Percentiles rank a stretch among this genome's conserved stretches.
These are phyloP conservation scores for Corylus avellana DNA, from an alignment of 306 rosid genomes.

Conservation along the genomic window DNA sequence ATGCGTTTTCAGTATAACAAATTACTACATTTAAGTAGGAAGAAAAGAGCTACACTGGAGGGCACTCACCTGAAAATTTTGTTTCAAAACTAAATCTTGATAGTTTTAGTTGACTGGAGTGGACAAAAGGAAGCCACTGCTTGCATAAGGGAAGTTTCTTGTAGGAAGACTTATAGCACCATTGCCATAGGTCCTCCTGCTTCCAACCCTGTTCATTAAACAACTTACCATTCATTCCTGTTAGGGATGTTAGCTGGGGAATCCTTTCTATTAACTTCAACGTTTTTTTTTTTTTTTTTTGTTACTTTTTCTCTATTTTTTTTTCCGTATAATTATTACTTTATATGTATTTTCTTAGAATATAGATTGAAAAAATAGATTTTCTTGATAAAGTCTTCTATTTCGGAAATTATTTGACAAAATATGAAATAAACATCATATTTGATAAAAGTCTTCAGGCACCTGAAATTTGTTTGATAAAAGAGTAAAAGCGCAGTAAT, in stretches of 20 bases:
- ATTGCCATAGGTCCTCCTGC: constrained; percentile 22
- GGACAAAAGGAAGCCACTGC: not conserved
- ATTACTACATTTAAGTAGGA: not conserved
- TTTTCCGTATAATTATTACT: no score
- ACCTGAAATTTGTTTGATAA: no score
- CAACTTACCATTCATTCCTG: not conserved
- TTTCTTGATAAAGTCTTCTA: no score
- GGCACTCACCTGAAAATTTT: not conserved
- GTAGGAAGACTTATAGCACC: not conserved
- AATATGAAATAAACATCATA: no score
- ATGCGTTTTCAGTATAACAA: not conserved
- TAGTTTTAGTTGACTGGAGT: not conserved
- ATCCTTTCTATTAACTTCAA: not conserved
- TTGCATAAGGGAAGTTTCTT: not conserved
- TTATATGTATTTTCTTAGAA: no score
- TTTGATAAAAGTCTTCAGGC: no score
- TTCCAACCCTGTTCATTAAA: constrained; percentile 39
- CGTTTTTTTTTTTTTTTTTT: not conserved
- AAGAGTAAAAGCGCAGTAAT: no score
- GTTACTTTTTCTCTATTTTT: not conserved
- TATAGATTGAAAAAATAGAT: no score
- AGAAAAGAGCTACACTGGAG: not conserved
- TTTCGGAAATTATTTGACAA: no score
- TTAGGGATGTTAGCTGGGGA: constrained; percentile 7
- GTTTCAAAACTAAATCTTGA: not conserved